phyloP scores from a whole-genome alignment of 306 rosid species.

The Medicago ruthenica region DNA sequence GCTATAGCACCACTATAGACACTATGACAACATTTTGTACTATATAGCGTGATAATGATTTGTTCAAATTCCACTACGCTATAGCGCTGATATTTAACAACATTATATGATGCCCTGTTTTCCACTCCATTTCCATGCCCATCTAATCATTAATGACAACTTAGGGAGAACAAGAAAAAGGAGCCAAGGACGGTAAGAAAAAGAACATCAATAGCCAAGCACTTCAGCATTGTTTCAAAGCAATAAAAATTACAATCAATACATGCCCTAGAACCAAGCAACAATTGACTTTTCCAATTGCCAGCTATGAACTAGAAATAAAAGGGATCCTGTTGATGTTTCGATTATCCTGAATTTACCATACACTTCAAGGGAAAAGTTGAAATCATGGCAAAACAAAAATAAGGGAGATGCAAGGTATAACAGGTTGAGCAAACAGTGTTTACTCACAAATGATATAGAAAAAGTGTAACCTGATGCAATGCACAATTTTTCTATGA shows the following conservation, averaged over 20 bases:
- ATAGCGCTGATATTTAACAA: neutral
- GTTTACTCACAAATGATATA: neutral
- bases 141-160: constrained; percentile 8
- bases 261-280: neutral
- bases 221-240: constrained; percentile 1
- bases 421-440: neutral
- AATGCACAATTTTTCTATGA: neutral
- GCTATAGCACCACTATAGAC: no score
- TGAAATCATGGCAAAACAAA: constrained; percentile 4
- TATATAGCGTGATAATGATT: no score
- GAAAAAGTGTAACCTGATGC: neutral
- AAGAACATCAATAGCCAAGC: neutral
- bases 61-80: no score
- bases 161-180: neutral
- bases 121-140: neutral
- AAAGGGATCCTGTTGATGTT: neutral
- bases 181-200: neutral
- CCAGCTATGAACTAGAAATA: constrained; percentile 1
- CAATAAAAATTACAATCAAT: constrained; percentile 4
- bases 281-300: neutral
- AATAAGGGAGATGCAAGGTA: neutral
- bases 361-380: constrained; percentile 8
- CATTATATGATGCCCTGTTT: neutral
- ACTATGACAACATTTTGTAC: no score
- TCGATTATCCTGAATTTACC: neutral